A percentile compares a stretch with the other conserved stretches of the same genome.
Evolutionary conservation across 495 filamentous ascomycete species (phyloP).

Genomic region (Penicillium macrosclerotiorum): DNA sequence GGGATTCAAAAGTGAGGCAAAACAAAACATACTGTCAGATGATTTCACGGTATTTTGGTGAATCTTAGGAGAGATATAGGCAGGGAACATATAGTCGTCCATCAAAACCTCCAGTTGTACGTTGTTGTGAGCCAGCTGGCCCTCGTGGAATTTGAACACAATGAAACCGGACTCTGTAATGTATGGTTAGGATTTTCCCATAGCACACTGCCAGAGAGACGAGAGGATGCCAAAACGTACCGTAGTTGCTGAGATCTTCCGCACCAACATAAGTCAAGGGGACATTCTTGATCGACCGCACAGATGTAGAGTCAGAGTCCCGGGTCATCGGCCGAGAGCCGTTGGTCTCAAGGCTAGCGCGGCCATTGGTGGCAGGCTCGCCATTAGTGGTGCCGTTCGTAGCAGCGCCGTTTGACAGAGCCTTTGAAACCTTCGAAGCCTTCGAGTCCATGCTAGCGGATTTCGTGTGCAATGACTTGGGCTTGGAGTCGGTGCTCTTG

Average conservation of each 20-base stretch:
- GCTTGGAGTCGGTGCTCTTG: slow-evolving; percentile 36
- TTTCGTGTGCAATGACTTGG: slow-evolving; percentile 29
- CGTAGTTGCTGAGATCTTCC: slow-evolving; percentile 76
- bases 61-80: slow-evolving; percentile 76
- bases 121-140: slow-evolving; percentile 70
- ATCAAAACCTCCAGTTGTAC: slow-evolving; percentile 85
- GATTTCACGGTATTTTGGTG: slow-evolving; percentile 64
- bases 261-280: slow-evolving; percentile 76
- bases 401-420: slow-evolving; percentile 18
- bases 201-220: not conserved
- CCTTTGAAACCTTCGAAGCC: slow-evolving; percentile 24
- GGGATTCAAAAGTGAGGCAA: not conserved
- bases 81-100: slow-evolving; percentile 91
- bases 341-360: slow-evolving; percentile 38
- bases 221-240: slow-evolving; percentile 35
- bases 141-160: slow-evolving; percentile 92
- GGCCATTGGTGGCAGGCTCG: slow-evolving; percentile 31
- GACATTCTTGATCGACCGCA: slow-evolving; percentile 48
- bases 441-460: slow-evolving; percentile 33
- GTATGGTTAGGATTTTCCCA: slow-evolving; percentile 23
- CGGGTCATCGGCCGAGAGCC: slow-evolving; percentile 22
- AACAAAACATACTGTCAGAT: slow-evolving; percentile 72
- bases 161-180: slow-evolving; percentile 78
- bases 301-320: slow-evolving; percentile 38
- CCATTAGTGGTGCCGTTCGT: slow-evolving; percentile 28